phyloP scores from a whole-genome alignment of 2,329 filamentous ascomycete species.

The Sporothrix sp. region DNA sequence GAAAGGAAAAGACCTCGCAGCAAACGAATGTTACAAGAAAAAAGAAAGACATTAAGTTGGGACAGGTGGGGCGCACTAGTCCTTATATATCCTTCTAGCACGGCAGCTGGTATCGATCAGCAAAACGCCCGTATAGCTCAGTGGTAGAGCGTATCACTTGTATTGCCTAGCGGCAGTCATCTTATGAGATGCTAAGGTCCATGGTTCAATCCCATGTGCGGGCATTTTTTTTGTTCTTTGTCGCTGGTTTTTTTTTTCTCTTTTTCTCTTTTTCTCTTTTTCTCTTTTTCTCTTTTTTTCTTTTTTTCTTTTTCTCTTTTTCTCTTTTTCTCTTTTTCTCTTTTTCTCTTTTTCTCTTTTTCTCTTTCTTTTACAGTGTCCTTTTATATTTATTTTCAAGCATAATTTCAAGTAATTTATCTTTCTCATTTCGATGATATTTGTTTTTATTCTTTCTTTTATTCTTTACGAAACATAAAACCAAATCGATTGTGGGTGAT shows the following conservation, averaged over 20 bases:
- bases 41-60: no score
- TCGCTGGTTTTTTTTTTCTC: not conserved
- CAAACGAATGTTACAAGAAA: no score
- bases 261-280: not conserved
- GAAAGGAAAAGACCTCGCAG: no score
- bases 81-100: not conserved
- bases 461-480: not conserved
- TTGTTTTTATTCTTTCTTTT: no score
- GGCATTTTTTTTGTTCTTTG: constrained; percentile 7
- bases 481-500: not conserved
- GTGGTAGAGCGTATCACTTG: constrained; percentile 19
- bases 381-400: no score
- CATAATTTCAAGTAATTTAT: no score
- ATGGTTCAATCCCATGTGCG: constrained; percentile 19
- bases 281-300: not conserved
- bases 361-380: no score
- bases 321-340: no score
- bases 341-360: no score
- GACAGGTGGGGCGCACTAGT: not conserved
- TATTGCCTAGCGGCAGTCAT: constrained; percentile 13
- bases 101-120: not conserved
- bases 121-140: constrained; percentile 17
- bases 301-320: no score
- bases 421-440: no score
- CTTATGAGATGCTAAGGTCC: constrained; percentile 19